phyloP scores from a whole-genome alignment of 1,284 basidiomycete species.

The Trichosporon sp. region DNA sequence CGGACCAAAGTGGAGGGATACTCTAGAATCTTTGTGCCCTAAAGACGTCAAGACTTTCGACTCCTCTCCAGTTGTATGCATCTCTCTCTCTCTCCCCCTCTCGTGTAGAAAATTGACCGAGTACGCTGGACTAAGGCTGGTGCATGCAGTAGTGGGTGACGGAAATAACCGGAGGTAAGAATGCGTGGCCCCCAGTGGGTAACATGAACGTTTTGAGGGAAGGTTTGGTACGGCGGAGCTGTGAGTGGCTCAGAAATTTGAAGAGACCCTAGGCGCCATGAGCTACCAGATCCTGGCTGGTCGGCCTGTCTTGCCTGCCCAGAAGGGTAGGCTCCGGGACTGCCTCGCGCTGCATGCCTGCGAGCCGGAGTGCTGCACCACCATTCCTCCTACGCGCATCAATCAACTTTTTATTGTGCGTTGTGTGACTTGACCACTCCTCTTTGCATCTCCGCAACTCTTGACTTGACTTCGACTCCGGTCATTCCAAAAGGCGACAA shows the following conservation, averaged over 20 bases:
- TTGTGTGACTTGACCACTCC: background rate
- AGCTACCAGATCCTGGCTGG: background rate
- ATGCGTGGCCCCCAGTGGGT: constrained; percentile 10
- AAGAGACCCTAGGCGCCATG: constrained; percentile 1
- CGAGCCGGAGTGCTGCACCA: background rate
- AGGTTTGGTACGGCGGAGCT: background rate
- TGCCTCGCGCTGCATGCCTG: background rate
- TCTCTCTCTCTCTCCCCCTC: background rate
- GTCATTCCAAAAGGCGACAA: background rate
- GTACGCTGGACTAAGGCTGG: background rate
- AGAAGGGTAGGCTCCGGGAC: background rate
- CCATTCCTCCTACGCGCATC: constrained; percentile 7
- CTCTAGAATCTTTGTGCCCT: constrained; percentile 51
- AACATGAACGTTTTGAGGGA: background rate
- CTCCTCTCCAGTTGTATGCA: constrained; percentile 7
- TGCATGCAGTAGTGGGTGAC: background rate
- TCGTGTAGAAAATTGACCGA: background rate
- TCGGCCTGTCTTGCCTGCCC: background rate
- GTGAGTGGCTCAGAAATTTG: constrained; percentile 15
- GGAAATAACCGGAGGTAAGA: constrained; percentile 21
- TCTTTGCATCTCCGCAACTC: background rate
- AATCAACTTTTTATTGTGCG: constrained; percentile 11
- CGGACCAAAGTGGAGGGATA: constrained; percentile 49
- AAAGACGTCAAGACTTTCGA: background rate
- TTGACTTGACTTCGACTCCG: background rate